phyloP scores from a whole-genome alignment of 306 rosid genomes.

The Cajanus cajan region DNA sequence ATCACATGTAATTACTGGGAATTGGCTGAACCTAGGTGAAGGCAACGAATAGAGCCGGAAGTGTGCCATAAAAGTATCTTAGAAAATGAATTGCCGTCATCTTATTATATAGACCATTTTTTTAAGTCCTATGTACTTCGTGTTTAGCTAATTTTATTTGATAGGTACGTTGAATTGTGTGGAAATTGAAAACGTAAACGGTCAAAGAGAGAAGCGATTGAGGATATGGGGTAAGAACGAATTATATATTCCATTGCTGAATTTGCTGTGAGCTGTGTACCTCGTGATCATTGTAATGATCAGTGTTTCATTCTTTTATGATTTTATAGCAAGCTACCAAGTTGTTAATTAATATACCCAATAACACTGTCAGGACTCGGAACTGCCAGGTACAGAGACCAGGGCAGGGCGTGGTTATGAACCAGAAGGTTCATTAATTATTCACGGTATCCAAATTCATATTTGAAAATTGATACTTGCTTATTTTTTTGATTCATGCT shows the following conservation, averaged over 20 bases:
- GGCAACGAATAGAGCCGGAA: background rate
- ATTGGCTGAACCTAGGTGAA: background rate
- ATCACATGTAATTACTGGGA: background rate
- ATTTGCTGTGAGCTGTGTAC: conserved; percentile 21
- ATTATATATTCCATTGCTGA: background rate
- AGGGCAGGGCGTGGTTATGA: background rate
- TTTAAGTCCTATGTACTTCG: background rate
- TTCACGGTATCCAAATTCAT: background rate
- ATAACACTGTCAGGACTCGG: conserved; percentile 20
- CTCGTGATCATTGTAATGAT: conserved; percentile 19
- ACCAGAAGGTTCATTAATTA: background rate
- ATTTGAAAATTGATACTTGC: background rate
- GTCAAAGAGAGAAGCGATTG: conserved; percentile 26
- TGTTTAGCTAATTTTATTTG: background rate
- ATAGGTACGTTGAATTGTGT: conserved; percentile 27
- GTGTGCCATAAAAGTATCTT: conserved; percentile 18
- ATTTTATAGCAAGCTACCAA: conserved; percentile 3
- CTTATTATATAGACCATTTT: background rate
- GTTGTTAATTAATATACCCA: background rate
- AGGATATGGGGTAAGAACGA: background rate
- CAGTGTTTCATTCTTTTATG: background rate
- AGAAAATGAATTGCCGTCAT: background rate
- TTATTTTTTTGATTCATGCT: background rate
- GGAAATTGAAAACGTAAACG: background rate
- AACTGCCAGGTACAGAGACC: background rate